Percentiles rank a stretch among this genome's conserved stretches.
phyloP scores from a whole-genome alignment of 345 rosid species.

The Tarenaya hassleriana region DNA sequence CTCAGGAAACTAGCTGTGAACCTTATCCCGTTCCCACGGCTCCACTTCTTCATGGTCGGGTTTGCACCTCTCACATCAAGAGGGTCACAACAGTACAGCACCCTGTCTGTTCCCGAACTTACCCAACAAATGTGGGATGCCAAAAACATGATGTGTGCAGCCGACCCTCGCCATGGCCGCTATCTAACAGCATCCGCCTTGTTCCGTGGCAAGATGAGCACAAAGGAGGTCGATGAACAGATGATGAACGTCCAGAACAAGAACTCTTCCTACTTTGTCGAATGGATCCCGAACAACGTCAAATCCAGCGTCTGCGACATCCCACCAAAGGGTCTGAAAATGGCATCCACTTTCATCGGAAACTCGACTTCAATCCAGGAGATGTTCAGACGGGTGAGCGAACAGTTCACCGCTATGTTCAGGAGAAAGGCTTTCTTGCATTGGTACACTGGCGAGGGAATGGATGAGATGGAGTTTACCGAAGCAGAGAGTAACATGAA shows the following conservation, averaged over 20 bases:
- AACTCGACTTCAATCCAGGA: constrained; percentile 38
- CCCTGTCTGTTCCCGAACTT: constrained; percentile 33
- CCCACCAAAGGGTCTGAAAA: constrained; percentile 34
- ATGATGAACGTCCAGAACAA: constrained; percentile 40
- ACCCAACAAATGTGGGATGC: constrained; percentile 40
- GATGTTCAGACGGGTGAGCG: constrained; percentile 39
- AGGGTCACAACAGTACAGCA: constrained; percentile 35
- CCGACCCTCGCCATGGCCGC: constrained; percentile 37
- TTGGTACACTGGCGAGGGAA: constrained; percentile 40
- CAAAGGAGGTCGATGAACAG: constrained; percentile 36
- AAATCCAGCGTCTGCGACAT: constrained; percentile 39
- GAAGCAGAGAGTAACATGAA: constrained; percentile 42
- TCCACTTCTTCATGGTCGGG: constrained; percentile 41
- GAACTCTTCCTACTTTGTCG: constrained; percentile 36
- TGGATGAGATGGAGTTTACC: constrained; percentile 39
- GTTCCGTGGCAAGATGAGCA: constrained; percentile 39
- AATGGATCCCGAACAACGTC: constrained; percentile 37
- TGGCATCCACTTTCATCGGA: constrained; percentile 33
- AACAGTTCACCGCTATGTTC: constrained; percentile 39
- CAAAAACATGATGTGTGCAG: constrained; percentile 41
- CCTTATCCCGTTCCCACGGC: constrained; percentile 36
- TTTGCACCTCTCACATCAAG: constrained; percentile 36
- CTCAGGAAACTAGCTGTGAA: constrained; percentile 36
- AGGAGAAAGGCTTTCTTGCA: constrained; percentile 42
- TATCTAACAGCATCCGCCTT: constrained; percentile 35